Evolutionary conservation across 257 asterid species (phyloP).

Genomic region (Euphrasia confusa): DNA sequence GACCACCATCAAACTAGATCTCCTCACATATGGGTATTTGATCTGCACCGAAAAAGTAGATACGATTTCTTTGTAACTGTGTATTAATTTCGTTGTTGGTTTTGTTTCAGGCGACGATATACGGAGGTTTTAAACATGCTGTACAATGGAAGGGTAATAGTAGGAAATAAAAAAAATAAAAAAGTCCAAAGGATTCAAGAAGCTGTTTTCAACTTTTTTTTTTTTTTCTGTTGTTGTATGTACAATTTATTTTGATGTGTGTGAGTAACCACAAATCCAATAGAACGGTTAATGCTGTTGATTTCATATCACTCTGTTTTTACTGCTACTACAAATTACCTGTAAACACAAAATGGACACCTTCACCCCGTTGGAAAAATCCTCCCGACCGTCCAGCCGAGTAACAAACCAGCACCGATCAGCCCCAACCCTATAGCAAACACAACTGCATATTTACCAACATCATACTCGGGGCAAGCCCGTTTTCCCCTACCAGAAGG

Average conservation of each 20-base stretch:
- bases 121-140: slow-evolving; percentile 3
- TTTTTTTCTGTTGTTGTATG: neutral
- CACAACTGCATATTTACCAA: slow-evolving; percentile 42
- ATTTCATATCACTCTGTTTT: too few species aligned
- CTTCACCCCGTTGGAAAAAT: slow-evolving; percentile 58
- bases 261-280: too few species aligned
- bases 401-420: slow-evolving; percentile 78
- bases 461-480: slow-evolving; percentile 25
- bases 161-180: neutral
- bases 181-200: neutral
- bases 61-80: too few species aligned
- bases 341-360: neutral
- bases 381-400: slow-evolving; percentile 80
- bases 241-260: neutral
- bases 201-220: neutral
- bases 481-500: slow-evolving; percentile 29
- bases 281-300: neutral
- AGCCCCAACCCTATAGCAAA: slow-evolving; percentile 78
- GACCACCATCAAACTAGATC: slow-evolving; percentile 22
- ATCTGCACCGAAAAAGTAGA: too few species aligned
- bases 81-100: too few species aligned
- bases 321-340: neutral
- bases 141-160: neutral
- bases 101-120: neutral
- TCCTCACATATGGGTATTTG: slow-evolving; percentile 54